A percentile compares a stretch with the other conserved stretches of the same genome.
These are phyloP conservation scores for Croton setiger DNA, from an alignment of 441 rosid genomes.

Conservation along the genomic window DNA sequence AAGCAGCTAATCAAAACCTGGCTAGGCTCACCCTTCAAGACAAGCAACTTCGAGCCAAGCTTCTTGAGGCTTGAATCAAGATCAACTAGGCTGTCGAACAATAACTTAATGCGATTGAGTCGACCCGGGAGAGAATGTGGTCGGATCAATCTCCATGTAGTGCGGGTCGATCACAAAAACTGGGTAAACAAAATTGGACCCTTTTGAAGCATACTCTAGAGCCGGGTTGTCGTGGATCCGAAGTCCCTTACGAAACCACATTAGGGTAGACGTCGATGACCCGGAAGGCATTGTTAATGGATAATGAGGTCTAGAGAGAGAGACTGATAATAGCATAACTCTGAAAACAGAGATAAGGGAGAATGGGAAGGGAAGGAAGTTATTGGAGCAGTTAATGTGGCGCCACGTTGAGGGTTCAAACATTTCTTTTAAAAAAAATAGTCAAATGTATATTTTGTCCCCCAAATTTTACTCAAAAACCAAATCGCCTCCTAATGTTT, in stretches of 20 bases:
- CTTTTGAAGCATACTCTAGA: constrained; percentile 56
- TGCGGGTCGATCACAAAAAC: constrained; percentile 93
- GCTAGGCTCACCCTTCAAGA: constrained; percentile 71
- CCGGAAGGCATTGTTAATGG: constrained; percentile 43
- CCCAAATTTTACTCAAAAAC: no score
- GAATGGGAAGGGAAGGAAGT: constrained; percentile 4
- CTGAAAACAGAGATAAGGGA: no score
- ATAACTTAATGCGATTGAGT: constrained; percentile 73
- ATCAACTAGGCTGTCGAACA: constrained; percentile 81
- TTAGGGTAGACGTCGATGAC: constrained; percentile 51
- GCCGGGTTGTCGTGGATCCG: constrained; percentile 97
- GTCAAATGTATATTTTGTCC: no score
- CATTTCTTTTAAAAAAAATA: no score
- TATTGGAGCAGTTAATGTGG: constrained; percentile 14
- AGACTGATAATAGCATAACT: constrained; percentile 19
- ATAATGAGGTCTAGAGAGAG: constrained; percentile 18
- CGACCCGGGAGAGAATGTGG: constrained; percentile 76
- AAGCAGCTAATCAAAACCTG: constrained; percentile 70
- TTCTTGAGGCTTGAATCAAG: constrained; percentile 67
- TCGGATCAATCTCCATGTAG: constrained; percentile 75
- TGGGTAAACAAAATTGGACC: constrained; percentile 53
- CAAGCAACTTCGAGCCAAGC: constrained; percentile 70
- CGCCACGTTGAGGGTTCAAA: constrained; percentile 23
- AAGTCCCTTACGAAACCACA: constrained; percentile 95
- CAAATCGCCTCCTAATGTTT: no score